Evolutionary conservation across 78 protist genomes (phyloP), one percentile per base, ranked within the genome.

Genomic region (Creolimax fragrantissima): DNA sequence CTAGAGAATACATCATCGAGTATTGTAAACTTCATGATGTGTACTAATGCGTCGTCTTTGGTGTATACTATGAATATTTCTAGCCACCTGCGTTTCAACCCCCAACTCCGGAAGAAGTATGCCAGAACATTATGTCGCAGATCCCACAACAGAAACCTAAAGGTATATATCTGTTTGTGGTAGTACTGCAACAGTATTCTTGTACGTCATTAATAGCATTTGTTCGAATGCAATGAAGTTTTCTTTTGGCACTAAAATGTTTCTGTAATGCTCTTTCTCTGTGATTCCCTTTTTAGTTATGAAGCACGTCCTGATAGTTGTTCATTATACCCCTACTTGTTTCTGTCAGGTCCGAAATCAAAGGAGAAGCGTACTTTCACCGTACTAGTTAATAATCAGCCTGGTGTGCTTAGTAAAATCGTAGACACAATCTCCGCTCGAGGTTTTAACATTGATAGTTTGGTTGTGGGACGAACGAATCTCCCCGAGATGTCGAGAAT

Each of bases 381-480:
- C 35, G 92, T 84, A 35, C 86, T 91, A 45, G 92, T 91, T 4
- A 43, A 91, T n/a, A 91, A 91, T 74, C 85, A 91, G 37, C 92
- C 92, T 43, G 92, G 92, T 47, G 92, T 91, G 24, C 32, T 91
- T 35, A 66, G 58, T n/a, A 47, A 74, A n/a, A 91, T 91, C 35
- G 58, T 84, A 11, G 92, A 84, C 74, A 11, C 74, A 24, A 47
- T 91, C 39, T 47, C 92, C 39, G 92, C 88, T 35, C 92, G 92
- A 32, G 92, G 92, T 32, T 91, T 91, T 5, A 91, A 91, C 37
- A 91, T 91, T 91, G 92, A 91, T 74, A 91, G 92, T 91, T n/a
- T 91, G 81, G 92, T 91, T 24, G 92, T 91, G 43, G 88, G 92
- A 36, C 88, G 92, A 5, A 91, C 92, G 11, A 45, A 91, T 74